Base-by-base conservation (phyloP, 1,284 basidiomycete species). In the Hortiboletus rubellus region DNA sequence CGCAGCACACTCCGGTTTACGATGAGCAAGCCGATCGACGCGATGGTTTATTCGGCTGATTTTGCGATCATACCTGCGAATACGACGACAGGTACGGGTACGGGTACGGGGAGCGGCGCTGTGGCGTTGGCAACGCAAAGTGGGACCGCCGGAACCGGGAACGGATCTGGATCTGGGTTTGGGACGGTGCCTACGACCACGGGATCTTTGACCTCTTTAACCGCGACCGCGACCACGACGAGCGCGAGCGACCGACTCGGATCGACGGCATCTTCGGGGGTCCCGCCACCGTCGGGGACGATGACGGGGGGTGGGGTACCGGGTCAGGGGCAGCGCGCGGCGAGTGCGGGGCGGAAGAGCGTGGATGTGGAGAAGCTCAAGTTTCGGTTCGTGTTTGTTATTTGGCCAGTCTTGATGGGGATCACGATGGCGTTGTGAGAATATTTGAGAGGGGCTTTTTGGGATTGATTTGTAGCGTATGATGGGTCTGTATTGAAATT, bases 351-450 rank as follows among this genome's bases (percentile, higher is more conserved):
- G 52, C 58, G 65, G 48, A 60, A 67, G 12, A 51, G 59, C 15
- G 56, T 77, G 43, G 76, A 79, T 56, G 64, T 77, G 49, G 79
- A 80, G 57, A 75, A 74, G 63, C 65, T 80, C 62, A 80, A 79
- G 67, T 83, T 83, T 63, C 70, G 76, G 24, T 61, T 83, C 46
- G 76, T 82, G 54, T 84, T 82, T 58, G 75, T 85, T 59, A 72
- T 81, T 40, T 85, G 82, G 82, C 83, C 83, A 7, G 78, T 80
- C 11, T 67, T 84, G 59, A 75, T 84, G 59, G 83, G 82, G 34
- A 57, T 68, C 14, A 49, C 63, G 55, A 68, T 68, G 66, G 66
- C 69, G 3, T 46, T 69, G 60, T 67, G 53, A 65, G 17, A 47
- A 6, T 5, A 18, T 22, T 22, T 18, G 22, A 27, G 6, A 36